Percentiles rank a stretch among this genome's conserved stretches.
phyloP scores from a whole-genome alignment of 108 stramenopile genomes.

The Cyclotella cryptica region DNA sequence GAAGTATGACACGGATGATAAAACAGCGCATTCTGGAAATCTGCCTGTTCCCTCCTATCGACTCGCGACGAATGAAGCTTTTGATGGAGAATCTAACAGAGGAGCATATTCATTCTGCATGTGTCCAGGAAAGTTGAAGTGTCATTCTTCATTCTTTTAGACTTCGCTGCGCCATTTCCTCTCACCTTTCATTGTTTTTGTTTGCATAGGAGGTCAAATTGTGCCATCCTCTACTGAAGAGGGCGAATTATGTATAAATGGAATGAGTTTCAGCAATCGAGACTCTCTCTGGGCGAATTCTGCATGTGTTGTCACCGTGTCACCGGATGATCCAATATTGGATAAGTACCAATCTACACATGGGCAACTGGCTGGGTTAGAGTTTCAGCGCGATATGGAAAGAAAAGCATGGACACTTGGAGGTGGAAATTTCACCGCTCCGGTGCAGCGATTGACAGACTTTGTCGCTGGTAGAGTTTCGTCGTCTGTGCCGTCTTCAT shows the following conservation, averaged over 20 bases:
- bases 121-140: conserved; percentile 62
- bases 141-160: conserved; percentile 4
- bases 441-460: conserved; percentile 93
- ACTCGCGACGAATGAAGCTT: conserved; percentile 86
- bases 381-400: conserved; percentile 92
- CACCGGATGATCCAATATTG: conserved; percentile 81
- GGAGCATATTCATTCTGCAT: conserved; percentile 86
- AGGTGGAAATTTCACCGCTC: conserved; percentile 85
- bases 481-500: conserved; percentile 76
- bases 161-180: conserved; percentile 19
- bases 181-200: conserved; percentile 51
- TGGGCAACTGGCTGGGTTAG: conserved; percentile 76
- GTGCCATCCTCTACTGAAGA: conserved; percentile 90
- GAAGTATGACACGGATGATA: conserved; percentile 16
- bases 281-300: conserved; percentile 92
- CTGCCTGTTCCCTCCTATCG: conserved; percentile 92
- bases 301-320: conserved; percentile 92
- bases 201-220: conserved; percentile 86
- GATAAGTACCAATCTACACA: conserved; percentile 67
- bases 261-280: conserved; percentile 93
- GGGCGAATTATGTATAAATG: conserved; percentile 92
- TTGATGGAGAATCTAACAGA: conserved; percentile 66
- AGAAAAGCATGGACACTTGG: conserved; percentile 79
- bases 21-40: conserved; percentile 47
- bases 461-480: conserved; percentile 72